phyloP scores from a whole-genome alignment of 371 early-diverging fungal species.

The Mucor piriformis region DNA sequence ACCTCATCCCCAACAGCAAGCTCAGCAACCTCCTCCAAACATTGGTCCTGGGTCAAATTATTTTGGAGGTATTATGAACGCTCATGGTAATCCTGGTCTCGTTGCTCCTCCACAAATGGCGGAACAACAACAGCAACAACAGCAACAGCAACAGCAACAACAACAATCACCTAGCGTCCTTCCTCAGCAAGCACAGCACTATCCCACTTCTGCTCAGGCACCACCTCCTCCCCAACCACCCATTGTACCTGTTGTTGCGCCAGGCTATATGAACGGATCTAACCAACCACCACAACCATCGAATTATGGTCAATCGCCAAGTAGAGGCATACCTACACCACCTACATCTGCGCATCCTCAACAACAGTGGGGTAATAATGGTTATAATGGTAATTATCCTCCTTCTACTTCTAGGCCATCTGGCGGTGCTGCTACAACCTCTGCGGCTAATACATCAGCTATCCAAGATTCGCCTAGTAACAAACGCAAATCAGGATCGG shows the following conservation, averaged over 20 bases:
- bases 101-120: constrained; percentile 47
- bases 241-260: neutral
- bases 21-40: constrained; percentile 45
- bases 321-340: constrained; percentile 32
- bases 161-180: constrained; percentile 21
- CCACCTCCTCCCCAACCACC: constrained; percentile 10
- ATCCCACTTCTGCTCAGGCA: constrained; percentile 10
- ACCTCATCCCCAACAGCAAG: constrained; percentile 27
- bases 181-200: constrained; percentile 17
- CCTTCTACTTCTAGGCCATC: neutral
- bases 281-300: constrained; percentile 13
- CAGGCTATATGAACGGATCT: constrained; percentile 13
- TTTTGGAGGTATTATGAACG: constrained; percentile 54
- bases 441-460: constrained; percentile 5
- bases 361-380: constrained; percentile 22
- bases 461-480: constrained; percentile 11
- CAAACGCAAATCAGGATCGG: constrained; percentile 13
- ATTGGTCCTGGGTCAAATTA: constrained; percentile 56
- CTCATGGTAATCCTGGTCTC: constrained; percentile 41
- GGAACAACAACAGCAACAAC: constrained; percentile 20
- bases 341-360: constrained; percentile 28
- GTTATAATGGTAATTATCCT: constrained; percentile 13
- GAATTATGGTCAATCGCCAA: constrained; percentile 29
- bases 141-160: constrained; percentile 4
- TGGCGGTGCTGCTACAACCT: constrained; percentile 2